Base-by-base conservation (phyloP, 495 filamentous ascomycete genomes). In the Mytilinidion resinicola region DNA sequence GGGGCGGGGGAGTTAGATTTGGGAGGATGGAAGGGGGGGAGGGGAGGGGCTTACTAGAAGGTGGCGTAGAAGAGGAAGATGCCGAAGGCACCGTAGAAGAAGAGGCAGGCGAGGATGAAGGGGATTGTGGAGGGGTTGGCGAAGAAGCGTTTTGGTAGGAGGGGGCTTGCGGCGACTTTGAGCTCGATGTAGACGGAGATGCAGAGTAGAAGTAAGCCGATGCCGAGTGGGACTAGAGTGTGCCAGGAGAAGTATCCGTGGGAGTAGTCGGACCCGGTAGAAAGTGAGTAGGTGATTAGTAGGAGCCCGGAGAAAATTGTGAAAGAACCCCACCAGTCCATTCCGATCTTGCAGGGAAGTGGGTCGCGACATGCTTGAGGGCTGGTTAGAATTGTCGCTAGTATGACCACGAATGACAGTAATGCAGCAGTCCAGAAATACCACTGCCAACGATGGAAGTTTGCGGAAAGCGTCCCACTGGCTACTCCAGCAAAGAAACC, bases 401-500 rank as follows among this genome's bases (percentile, higher is more conserved):
- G 81, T 14, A 84, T 75, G 3, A 71, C 73, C 3, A 77, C 70
- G 9, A 49, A 25, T 9, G 17, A 49, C 0, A 85, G 67, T 9
- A 81, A 74, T 0, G 83, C 72, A 0, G 88, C 90, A 55, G 93
- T 78, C 70, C 79, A 96, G 67, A 95, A 93, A 67, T 88, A 95
- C 82, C 85, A 91, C 19, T 82, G 69, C 86, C 88, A 95, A 1
- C 64, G 73, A 0, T 83, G 68, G 48, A 79, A 85, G 58, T 90
- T 76, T 3, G 80, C 84, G 2, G 80, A 77, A 1, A 90, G 21
- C 0, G 89, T 90, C 4, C 88, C 87, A 51, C 90, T 80, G 67
- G 92, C 88, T 46, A 95, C 88, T 0, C 90, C 90, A 9, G 81
- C 67, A 63, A 88, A 95, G 73, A 95, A 95, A 0, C 90, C 90